phyloP scores from a whole-genome alignment of 352 stramenopile species.

The Phytophthora tentaculata region DNA sequence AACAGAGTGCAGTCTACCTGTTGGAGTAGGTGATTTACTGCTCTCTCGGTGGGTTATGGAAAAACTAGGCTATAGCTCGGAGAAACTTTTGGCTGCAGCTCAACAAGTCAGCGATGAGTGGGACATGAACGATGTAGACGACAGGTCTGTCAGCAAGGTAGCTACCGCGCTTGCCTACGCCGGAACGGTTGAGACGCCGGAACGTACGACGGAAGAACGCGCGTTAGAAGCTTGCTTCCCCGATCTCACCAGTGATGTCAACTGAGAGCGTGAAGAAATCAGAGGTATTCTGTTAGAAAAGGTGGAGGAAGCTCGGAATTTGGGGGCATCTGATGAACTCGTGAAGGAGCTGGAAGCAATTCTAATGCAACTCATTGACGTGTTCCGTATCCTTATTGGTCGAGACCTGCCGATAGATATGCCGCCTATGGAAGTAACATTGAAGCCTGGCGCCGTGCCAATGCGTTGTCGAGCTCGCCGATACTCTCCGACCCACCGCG shows the following conservation, averaged over 20 bases:
- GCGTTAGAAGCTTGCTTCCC: conserved; percentile 9
- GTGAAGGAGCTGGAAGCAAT: background rate
- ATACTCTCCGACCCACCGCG: background rate
- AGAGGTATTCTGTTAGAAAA: conserved; percentile 10
- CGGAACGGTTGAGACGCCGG: background rate
- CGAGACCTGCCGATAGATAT: conserved; percentile 1
- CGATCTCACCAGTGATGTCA: background rate
- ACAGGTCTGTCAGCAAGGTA: background rate
- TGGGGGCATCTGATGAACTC: conserved; percentile 1
- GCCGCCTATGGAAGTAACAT: background rate
- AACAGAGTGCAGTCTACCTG: background rate
- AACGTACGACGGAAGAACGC: background rate
- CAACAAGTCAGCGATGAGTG: conserved; percentile 11
- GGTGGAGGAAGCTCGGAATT: background rate
- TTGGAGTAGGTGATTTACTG: conserved; percentile 8
- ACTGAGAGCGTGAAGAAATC: conserved; percentile 3
- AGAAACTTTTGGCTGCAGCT: conserved; percentile 8
- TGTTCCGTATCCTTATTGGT: conserved; percentile 11
- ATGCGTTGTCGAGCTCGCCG: background rate
- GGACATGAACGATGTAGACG: conserved; percentile 21
- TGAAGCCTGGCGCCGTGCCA: background rate
- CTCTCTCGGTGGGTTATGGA: conserved; percentile 13
- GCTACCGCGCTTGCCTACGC: conserved; percentile 8
- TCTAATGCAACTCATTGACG: conserved; percentile 16
- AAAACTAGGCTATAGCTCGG: conserved; percentile 1